Conservation (phyloP, 2,329 filamentous ascomycete genomes). For the Ceratocystis destructans region DNA sequence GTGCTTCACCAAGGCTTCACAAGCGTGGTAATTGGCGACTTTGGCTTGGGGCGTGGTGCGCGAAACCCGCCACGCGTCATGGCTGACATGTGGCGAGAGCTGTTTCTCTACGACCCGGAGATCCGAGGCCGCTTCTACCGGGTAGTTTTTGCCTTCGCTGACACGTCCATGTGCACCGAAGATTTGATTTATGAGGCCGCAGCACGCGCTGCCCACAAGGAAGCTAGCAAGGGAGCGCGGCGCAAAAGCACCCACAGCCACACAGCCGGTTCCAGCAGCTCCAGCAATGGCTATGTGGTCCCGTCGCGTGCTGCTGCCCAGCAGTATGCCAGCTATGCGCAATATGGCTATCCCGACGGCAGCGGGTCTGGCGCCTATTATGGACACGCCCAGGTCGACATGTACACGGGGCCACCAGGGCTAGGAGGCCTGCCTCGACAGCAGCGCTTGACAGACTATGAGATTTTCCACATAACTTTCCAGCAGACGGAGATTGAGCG, state of each 20-base stretch:
- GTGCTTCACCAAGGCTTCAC: constrained; percentile 47
- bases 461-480: constrained; percentile 43
- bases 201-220: constrained; percentile 27
- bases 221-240: constrained; percentile 32
- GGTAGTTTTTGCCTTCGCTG: constrained; percentile 52
- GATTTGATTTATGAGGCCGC: constrained; percentile 36
- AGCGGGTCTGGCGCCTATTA: constrained; percentile 25
- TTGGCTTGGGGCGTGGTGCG: constrained; percentile 49
- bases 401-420: not conserved
- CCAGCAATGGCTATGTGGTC: constrained; percentile 21
- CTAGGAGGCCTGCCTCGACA: not conserved
- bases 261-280: constrained; percentile 14
- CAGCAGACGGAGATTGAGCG: constrained; percentile 35
- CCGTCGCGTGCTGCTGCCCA: not conserved
- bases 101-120: constrained; percentile 48
- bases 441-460: constrained; percentile 30
- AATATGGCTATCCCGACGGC: constrained; percentile 20
- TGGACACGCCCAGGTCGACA: constrained; percentile 21
- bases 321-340: not conserved
- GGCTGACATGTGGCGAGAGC: constrained; percentile 51
- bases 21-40: constrained; percentile 48
- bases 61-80: constrained; percentile 52
- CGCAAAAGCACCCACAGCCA: constrained; percentile 15
- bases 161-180: constrained; percentile 39
- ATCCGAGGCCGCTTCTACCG: constrained; percentile 47